Evolutionary conservation across 2,329 filamentous ascomycete genomes (phyloP), one percentile per base, ranked within the genome.

Genomic region (Cephalotrichum gorgonifer): DNA sequence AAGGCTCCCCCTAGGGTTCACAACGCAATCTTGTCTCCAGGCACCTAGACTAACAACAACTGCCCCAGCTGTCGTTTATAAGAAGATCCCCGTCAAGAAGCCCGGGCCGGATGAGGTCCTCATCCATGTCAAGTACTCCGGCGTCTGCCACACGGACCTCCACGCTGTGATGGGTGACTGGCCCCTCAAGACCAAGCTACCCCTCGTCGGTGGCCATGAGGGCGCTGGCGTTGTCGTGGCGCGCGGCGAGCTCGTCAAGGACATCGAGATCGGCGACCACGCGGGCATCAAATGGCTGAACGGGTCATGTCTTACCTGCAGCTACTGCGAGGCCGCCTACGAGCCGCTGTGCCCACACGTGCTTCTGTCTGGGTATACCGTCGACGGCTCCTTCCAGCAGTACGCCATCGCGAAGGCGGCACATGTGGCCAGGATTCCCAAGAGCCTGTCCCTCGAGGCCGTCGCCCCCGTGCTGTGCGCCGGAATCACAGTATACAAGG

Each of bases 211-310:
- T 62, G 88, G 88, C 44, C 83, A 83, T 66, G 79, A 83, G 62
- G 79, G 89, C 60, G 88, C 88, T 26, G 89, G 90, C 63, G 68
- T 90, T 46, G 86, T 95, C 33, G 89, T 96, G 30, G 82, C 86
- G 47, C 78, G 77, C 54, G 90, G 90, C 58, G 73, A 84, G 17
- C 77, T 94, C 31, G 88, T 93, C 55, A 70, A 76, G 3, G 87
- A 93, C 58, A 70, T 95, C 53, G 71, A 88, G 63, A 74, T 95
- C 58, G 90, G 90, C 57, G 88, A 95, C 61, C 73, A 88, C 60
- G 91, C 82, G 53, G 91, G 91, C 63, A 79, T 97, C 67, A 95
- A 88, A 74, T 96, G 89, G 89, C 75, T 96, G 61, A 93, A 95
- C 68, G 86, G 88, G 54, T 84, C 85, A 43, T 96, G 91, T 68